phyloP scores from a whole-genome alignment of 2,329 filamentous ascomycete genomes.

The Gremmenia infestans region DNA sequence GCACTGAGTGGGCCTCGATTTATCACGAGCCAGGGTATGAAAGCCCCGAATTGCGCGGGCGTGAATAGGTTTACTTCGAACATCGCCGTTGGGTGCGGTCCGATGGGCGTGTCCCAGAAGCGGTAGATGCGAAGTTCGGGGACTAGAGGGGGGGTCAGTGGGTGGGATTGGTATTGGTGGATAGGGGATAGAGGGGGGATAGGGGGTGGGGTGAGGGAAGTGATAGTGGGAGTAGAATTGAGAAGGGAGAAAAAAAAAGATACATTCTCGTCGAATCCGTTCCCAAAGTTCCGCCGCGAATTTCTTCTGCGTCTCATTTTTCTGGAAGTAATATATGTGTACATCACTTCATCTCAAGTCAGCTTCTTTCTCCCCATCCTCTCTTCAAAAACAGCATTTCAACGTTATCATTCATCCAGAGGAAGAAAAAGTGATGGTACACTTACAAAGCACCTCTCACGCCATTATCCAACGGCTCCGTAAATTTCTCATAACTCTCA shows the following conservation, averaged over 20 bases:
- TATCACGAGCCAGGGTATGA: constrained; percentile 78
- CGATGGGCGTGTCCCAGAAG: constrained; percentile 72
- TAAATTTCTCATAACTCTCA: constrained; percentile 65
- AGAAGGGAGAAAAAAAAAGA: constrained; percentile 23
- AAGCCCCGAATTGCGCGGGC: constrained; percentile 83
- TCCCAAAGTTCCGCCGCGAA: constrained; percentile 73
- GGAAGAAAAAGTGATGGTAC: too few species aligned
- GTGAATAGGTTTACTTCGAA: constrained; percentile 89
- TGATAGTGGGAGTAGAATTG: neutral
- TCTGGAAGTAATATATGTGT: constrained; percentile 77
- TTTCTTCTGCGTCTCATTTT: constrained; percentile 53
- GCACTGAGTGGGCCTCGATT: constrained; percentile 75
- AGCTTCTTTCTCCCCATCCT: neutral
- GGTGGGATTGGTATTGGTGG: neutral
- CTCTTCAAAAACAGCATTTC: neutral
- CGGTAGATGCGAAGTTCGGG: constrained; percentile 79
- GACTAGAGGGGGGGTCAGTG: constrained; percentile 43
- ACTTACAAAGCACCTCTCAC: constrained; percentile 64
- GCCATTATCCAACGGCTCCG: constrained; percentile 61
- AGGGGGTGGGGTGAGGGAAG: too few species aligned
- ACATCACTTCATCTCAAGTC: constrained; percentile 52
- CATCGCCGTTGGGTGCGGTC: constrained; percentile 81
- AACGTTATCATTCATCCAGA: neutral
- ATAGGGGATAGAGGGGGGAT: too few species aligned
- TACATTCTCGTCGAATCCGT: constrained; percentile 75